A percentile compares a stretch with the other conserved stretches of the same genome.
phyloP scores from a whole-genome alignment of 345 rosid genomes.

The Gossypium anomalum region DNA sequence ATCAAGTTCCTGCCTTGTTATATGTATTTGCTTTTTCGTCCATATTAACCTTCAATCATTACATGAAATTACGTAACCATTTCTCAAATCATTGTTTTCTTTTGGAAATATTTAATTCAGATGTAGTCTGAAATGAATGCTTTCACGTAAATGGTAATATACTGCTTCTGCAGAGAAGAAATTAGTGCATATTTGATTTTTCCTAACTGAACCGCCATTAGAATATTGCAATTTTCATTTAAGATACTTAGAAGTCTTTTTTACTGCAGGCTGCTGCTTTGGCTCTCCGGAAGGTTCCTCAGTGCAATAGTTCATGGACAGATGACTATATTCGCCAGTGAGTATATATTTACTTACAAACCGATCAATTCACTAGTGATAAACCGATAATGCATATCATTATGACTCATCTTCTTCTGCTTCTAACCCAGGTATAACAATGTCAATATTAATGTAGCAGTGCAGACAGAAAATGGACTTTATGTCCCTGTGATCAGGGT shows the following conservation, averaged over 20 bases:
- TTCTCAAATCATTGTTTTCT: neutral
- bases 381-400: neutral
- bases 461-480: slow-evolving; percentile 94
- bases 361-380: neutral
- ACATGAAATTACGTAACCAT: neutral
- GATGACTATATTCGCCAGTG: slow-evolving; percentile 91
- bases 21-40: neutral
- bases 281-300: slow-evolving; percentile 91
- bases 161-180: neutral
- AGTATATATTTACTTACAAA: slow-evolving; percentile 27
- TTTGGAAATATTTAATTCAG: neutral
- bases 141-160: neutral
- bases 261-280: slow-evolving; percentile 84
- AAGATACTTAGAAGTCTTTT: neutral
- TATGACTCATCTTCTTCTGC: slow-evolving; percentile 11
- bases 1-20: neutral
- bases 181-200: slow-evolving; percentile 1
- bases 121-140: neutral
- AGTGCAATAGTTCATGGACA: slow-evolving; percentile 97
- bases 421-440: slow-evolving; percentile 56
- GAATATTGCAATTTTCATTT: neutral
- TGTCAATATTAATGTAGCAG: slow-evolving; percentile 89
- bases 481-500: slow-evolving; percentile 95
- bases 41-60: neutral
- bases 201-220: neutral